These are phyloP conservation scores for Paramecium primaurelia DNA, from an alignment of 73 alveolate genomes.

Conservation along the genomic window DNA sequence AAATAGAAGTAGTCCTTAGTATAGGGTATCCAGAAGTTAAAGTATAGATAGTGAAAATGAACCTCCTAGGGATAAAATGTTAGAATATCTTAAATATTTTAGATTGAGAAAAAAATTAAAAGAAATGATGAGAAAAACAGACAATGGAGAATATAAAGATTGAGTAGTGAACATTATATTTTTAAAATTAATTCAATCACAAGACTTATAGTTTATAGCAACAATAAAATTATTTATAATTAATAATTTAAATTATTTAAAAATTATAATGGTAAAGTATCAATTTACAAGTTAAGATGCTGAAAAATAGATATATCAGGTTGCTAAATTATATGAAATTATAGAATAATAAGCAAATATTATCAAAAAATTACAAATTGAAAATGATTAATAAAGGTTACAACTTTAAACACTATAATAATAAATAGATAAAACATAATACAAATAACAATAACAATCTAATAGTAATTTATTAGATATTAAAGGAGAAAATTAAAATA, in stretches of 20 bases:
- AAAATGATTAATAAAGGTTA: background rate
- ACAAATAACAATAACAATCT: background rate
- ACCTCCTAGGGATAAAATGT: constrained; percentile 31
- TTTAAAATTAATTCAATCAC: background rate
- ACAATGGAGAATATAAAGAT: constrained; percentile 13
- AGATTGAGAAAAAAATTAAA: constrained; percentile 13
- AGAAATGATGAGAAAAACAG: constrained; percentile 37
- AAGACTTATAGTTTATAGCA: background rate
- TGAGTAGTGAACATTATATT: background rate
- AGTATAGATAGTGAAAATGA: constrained; percentile 23
- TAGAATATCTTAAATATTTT: background rate
- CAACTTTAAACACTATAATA: background rate
- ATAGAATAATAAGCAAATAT: background rate
- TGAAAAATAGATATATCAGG: background rate
- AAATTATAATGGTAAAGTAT: background rate
- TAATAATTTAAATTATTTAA: background rate
- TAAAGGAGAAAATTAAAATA: background rate
- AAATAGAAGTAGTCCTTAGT: constrained; percentile 36
- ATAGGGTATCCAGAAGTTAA: background rate
- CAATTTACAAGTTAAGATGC: background rate
- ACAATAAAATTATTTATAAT: background rate
- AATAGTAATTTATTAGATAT: background rate
- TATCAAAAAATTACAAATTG: background rate
- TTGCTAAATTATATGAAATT: background rate
- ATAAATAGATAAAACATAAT: background rate